Evolutionary conservation across 73 alveolate genomes (phyloP), one percentile per base, ranked within the genome.

Genomic region (Symbiodinium natans): DNA sequence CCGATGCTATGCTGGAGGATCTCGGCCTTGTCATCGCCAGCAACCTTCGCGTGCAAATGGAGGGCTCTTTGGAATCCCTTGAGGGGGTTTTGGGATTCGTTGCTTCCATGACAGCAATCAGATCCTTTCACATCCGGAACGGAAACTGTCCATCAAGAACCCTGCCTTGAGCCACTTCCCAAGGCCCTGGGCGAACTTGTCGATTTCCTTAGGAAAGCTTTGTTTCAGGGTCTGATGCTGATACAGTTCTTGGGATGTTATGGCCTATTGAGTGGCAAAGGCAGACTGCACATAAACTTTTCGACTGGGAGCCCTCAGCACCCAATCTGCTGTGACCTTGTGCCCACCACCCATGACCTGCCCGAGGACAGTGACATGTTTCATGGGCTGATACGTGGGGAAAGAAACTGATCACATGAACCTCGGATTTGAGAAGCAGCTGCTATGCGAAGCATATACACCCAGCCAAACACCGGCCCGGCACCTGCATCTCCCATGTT

Each of bases 21-120:
- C 63, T 92, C 92, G 17, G 98, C 98, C 71, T 92, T 92, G 98
- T 92, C 98, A 36, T 92, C 98, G n/a, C 98, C 98, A 3, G 98
- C 98, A 59, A 92, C 98, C 92, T 89, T 80, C 56, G 73, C n/a
- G n/a, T n/a, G n/a, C n/a, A n/a, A n/a, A n/a, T n/a, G n/a, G n/a
- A n/a, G n/a, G 59, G 59, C 59, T 9, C 59, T 9, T 46, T 46
- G 59, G 13, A 46, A 46, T n/a, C n/a, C n/a, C n/a, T n/a, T n/a
- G n/a, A n/a, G n/a, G n/a, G n/a, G n/a, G n/a, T n/a, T n/a, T n/a
- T n/a, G n/a, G n/a, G n/a, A n/a, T n/a, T n/a, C n/a, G n/a, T n/a
- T n/a, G n/a, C n/a, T n/a, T n/a, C n/a, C 56, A 43, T 43, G 56
- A 43, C 56, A 43, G 11, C n/a, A n/a, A n/a, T n/a, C n/a, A n/a